Base-by-base conservation (phyloP, 495 filamentous ascomycete genomes). In the Daldinia caldariorum region DNA sequence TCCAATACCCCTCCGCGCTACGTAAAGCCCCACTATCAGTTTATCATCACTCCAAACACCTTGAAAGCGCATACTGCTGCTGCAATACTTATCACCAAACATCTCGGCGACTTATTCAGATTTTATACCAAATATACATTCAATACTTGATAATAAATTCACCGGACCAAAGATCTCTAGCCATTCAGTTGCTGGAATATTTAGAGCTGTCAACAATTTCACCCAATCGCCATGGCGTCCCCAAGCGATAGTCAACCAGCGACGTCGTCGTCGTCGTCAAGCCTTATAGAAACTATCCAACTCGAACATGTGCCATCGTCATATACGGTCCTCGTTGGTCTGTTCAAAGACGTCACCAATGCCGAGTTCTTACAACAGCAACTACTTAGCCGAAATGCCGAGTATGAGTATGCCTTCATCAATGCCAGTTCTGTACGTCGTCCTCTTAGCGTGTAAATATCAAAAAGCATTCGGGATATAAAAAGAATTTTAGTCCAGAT, bases 321-420 rank as follows among this genome's bases (percentile, higher is more conserved):
- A 5, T 81, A 93, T 72, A 84, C 86, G 1, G 82, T 97, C 14
- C 87, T 94, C 75, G 78, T 91, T 37, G 89, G 86, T 34, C 79
- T 96, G 13, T 97, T 93, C 80, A 85, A 83, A 9, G 83, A 93
- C 75, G 86, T 98, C 39, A 76, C 85, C 67, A 98, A 98, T 77
- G 85, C 90, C 7, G 77, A 84, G 1, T 93, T 89, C 76, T 82
- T 99, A 22, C 89, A 91, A 7, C 79, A 89, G 64, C 94, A 97
- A 79, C 86, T 98, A 14, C 80, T 97, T 7, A 85, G 88, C 3
- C 90, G 91, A 9, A 97, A 97, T 69, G 69, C 84, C 26, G 90
- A 90, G 12, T 98, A 92, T 72, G 92, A 97, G 78, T 97, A 97
- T 82, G 94, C 94, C 4, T 90, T 99, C 57, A 88, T 99, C 50